These are phyloP conservation scores for Tolypocladium sp. DNA, from an alignment of 2,329 filamentous ascomycete genomes.

Conservation along the genomic window DNA sequence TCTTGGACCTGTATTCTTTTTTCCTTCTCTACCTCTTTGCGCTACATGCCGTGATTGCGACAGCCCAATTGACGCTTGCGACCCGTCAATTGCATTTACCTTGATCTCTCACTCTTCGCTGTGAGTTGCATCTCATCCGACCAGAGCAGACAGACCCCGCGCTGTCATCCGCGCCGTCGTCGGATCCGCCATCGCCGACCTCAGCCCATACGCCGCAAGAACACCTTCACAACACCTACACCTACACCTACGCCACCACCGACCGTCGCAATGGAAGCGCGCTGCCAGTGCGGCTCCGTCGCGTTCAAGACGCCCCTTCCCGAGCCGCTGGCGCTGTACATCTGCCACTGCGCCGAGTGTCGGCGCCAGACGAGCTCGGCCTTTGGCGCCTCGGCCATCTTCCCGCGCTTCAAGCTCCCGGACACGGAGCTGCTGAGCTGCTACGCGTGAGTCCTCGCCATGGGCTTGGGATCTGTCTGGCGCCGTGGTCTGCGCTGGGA, in stretches of 20 bases:
- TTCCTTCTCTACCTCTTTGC: neutral
- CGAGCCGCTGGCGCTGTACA: conserved; percentile 55
- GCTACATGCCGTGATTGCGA: neutral
- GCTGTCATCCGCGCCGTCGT: neutral
- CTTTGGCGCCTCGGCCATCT: conserved; percentile 62
- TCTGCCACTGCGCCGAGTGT: conserved; percentile 63
- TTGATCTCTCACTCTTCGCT: neutral
- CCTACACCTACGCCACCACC: too few relatives aligned
- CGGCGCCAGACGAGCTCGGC: conserved; percentile 56
- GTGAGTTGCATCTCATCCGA: neutral
- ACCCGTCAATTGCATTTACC: neutral
- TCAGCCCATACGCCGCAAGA: neutral
- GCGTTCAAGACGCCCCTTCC: conserved; percentile 51
- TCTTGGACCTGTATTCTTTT: neutral
- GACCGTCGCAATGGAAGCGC: conserved; percentile 39
- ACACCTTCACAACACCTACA: neutral
- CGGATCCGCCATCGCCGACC: neutral
- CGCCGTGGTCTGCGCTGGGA: neutral
- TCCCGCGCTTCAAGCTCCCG: conserved; percentile 54
- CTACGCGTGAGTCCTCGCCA: conserved; percentile 39
- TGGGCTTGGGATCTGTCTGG: too few relatives aligned
- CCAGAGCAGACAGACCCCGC: neutral
- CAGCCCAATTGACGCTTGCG: neutral
- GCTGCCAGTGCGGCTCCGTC: conserved; percentile 57
- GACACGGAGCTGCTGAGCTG: conserved; percentile 37